Percentiles rank a stretch among this genome's conserved stretches.
These are phyloP conservation scores for Trypanosoma boissoni DNA, from an alignment of 208 protist genomes.

Conservation along the genomic window DNA sequence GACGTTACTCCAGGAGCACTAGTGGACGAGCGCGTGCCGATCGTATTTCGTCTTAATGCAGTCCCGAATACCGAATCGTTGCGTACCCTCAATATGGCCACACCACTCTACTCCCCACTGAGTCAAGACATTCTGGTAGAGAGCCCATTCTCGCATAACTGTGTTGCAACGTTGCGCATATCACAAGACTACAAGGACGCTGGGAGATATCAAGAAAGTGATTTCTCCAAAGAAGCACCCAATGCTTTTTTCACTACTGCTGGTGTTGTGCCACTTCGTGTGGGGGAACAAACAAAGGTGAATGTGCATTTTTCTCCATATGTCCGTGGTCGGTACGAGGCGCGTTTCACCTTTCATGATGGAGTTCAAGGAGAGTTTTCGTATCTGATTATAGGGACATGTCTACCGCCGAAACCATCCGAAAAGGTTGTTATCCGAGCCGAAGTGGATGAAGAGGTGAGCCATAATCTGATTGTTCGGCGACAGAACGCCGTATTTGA, in stretches of 20 bases:
- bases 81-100: constrained; percentile 54
- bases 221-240: constrained; percentile 29
- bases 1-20: constrained; percentile 44
- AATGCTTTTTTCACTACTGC: constrained; percentile 64
- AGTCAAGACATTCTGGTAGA: constrained; percentile 70
- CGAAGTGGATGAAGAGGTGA: constrained; percentile 58
- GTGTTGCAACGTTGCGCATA: constrained; percentile 72
- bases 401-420: constrained; percentile 43
- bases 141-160: constrained; percentile 76
- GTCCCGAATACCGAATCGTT: constrained; percentile 69
- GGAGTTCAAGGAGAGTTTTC: constrained; percentile 90
- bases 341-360: constrained; percentile 82
- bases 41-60: constrained; percentile 71
- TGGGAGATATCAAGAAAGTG: constrained; percentile 33
- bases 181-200: constrained; percentile 64
- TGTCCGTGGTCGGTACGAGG: constrained; percentile 66
- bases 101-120: constrained; percentile 74
- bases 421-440: constrained; percentile 54
- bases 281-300: constrained; percentile 60
- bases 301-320: constrained; percentile 83
- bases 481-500: constrained; percentile 59
- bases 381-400: constrained; percentile 68
- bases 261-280: constrained; percentile 72
- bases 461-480: constrained; percentile 44
- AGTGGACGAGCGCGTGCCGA: constrained; percentile 49